Evolutionary conservation across 257 asterid species (phyloP), one percentile per base, ranked within the genome.

Genomic region (Gentiana macrophylla): DNA sequence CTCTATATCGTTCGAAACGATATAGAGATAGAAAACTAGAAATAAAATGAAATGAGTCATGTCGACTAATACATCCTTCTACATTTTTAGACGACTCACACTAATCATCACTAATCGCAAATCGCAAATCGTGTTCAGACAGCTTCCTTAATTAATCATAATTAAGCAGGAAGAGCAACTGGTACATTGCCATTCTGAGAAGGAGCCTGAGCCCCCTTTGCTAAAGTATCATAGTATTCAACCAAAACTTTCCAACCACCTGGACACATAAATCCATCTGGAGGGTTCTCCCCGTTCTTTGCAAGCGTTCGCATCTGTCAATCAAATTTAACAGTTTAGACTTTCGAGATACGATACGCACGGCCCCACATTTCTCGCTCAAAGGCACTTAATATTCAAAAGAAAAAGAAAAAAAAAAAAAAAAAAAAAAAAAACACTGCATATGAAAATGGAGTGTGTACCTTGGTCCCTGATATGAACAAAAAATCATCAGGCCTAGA

Each of bases 231-330:
- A 49, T 87, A 91, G 65, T 87, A 91, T 1, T 87, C 93, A 4
- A 87, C 96, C 94, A 91, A 62, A 36, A 91, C 98, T 71, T 84
- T 41, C 98, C 98, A 91, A 1, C 98, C 98, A 48, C 95, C 92
- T 0, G 90, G 95, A 71, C 96, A 91, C 98, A 91, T 91, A 51
- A 91, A 91, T 56, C 98, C 98, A 35, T 87, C 93, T 0, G 98
- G 96, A 53, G 96, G 96, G 57, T 49, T 84, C 63, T 91, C 98
- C 57, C 65, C 49, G 77, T 83, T 91, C 88, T 77, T 87, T 3
- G 95, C 98, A 41, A 87, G 90, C 0, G 82, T 60, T 37, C 98
- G 86, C 98, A 84, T 87, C 98, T 91, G 77, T 2, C 53, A 33
- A 60, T 61, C 3, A 5, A 12, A 52, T 15, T 15, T 15, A 15